phyloP scores from a whole-genome alignment of 108 stramenopile genomes.

The Stephanodiscus minutulus region DNA sequence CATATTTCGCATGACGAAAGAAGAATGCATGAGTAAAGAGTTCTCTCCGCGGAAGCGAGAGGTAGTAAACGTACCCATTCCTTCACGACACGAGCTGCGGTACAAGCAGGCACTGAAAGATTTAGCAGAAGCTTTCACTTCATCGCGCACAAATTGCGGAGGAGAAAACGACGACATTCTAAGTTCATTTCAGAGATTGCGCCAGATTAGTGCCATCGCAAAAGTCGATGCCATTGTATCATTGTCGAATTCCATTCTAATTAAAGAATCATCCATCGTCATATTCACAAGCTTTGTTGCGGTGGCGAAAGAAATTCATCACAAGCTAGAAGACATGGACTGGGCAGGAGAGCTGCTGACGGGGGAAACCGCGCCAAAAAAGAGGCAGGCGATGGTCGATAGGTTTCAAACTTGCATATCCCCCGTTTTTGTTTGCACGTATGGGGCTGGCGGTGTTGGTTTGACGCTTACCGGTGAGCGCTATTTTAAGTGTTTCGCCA shows the following conservation, averaged over 20 bases:
- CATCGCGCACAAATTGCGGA: constrained; percentile 18
- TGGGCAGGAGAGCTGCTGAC: constrained; percentile 75
- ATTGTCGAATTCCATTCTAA: constrained; percentile 57
- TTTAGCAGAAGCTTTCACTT: constrained; percentile 47
- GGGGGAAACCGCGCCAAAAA: constrained; percentile 68
- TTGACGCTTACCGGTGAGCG: constrained; percentile 66
- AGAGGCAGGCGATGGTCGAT: constrained; percentile 78
- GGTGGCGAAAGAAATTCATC: constrained; percentile 64
- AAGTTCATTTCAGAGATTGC: constrained; percentile 53
- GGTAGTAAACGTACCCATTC: constrained; percentile 61
- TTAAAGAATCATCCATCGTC: constrained; percentile 60
- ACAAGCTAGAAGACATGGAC: constrained; percentile 54
- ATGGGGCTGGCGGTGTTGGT: constrained; percentile 86
- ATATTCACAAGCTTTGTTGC: constrained; percentile 75
- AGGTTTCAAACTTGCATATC: constrained; percentile 76
- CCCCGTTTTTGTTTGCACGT: constrained; percentile 80
- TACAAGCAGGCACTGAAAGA: constrained; percentile 66
- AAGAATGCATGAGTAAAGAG: constrained; percentile 70
- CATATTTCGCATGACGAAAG: constrained; percentile 80
- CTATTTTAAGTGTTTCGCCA: background rate
- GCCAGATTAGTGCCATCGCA: constrained; percentile 54
- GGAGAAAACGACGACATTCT: constrained; percentile 62
- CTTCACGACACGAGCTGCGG: constrained; percentile 52
- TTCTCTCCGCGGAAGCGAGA: constrained; percentile 71
- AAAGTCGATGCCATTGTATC: constrained; percentile 69